A percentile compares a stretch with the other conserved stretches of the same genome.
These are phyloP conservation scores for Trichophaea hybrida DNA, from an alignment of 2,329 filamentous ascomycete species.

Conservation along the genomic window DNA sequence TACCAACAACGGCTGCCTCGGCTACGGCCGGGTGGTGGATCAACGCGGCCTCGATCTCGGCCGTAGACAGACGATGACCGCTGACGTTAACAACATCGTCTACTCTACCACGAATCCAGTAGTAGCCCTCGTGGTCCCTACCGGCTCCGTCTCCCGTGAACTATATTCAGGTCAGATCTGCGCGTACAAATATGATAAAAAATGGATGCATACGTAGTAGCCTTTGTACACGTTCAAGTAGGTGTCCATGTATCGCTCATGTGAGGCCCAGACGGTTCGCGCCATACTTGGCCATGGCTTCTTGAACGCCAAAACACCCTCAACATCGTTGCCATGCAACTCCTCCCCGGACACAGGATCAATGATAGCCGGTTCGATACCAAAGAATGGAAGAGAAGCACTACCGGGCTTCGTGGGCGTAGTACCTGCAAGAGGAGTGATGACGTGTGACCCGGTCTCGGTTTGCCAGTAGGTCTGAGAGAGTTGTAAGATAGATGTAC, in stretches of 20 bases:
- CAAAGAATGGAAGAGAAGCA: constrained; percentile 93
- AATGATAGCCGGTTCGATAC: constrained; percentile 93
- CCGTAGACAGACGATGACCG: constrained; percentile 88
- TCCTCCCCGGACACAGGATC: constrained; percentile 91
- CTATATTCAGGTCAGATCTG: constrained; percentile 32
- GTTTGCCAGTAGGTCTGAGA: constrained; percentile 97
- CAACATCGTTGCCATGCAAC: constrained; percentile 87
- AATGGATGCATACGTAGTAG: constrained; percentile 64
- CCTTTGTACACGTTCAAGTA: constrained; percentile 96
- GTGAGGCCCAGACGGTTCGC: constrained; percentile 90
- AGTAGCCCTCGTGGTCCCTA: constrained; percentile 94
- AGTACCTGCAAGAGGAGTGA: constrained; percentile 79
- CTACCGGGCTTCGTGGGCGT: constrained; percentile 95
- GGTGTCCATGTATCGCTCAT: constrained; percentile 98
- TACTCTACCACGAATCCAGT: constrained; percentile 97
- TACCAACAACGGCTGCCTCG: constrained; percentile 88
- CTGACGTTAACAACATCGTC: constrained; percentile 98
- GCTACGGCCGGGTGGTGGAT: constrained; percentile 83
- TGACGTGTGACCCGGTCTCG: constrained; percentile 92
- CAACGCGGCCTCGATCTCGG: constrained; percentile 92
- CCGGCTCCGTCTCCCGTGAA: constrained; percentile 90
- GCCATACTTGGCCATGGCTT: constrained; percentile 98
- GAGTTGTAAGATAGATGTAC: constrained; percentile 14
- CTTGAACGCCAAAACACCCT: constrained; percentile 94
- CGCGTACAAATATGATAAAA: not conserved